Percentiles rank a stretch among this genome's conserved stretches.
These are phyloP conservation scores for Globisporangium paddicum DNA, from an alignment of 352 stramenopile species.

Conservation along the genomic window DNA sequence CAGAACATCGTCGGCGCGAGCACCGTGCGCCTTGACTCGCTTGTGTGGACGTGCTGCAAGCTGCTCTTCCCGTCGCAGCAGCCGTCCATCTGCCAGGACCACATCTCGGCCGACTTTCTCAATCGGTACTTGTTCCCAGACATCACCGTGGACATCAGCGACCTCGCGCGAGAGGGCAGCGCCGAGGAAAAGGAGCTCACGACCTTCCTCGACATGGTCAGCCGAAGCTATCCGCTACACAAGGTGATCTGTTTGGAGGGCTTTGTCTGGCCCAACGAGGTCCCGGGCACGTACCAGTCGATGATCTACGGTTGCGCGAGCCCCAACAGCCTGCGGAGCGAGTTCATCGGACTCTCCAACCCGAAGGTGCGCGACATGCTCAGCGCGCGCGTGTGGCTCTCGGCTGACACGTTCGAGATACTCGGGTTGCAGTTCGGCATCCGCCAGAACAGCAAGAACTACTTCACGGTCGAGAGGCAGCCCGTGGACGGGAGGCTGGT, in stretches of 20 bases:
- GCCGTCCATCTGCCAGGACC: constrained; percentile 17
- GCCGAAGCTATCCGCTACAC: constrained; percentile 15
- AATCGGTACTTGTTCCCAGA: constrained; percentile 15
- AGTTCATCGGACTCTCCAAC: constrained; percentile 17
- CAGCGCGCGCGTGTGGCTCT: constrained; percentile 14
- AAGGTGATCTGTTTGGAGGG: constrained; percentile 16
- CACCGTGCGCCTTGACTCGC: constrained; percentile 15
- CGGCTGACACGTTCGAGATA: constrained; percentile 13
- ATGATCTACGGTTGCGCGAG: constrained; percentile 23
- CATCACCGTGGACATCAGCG: constrained; percentile 5
- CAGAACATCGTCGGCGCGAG: constrained; percentile 17
- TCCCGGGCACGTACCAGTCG: constrained; percentile 5
- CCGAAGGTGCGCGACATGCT: constrained; percentile 14
- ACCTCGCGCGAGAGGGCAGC: constrained; percentile 4
- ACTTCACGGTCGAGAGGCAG: constrained; percentile 4
- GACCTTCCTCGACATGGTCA: constrained; percentile 18
- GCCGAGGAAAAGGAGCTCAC: constrained; percentile 15
- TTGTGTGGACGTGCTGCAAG: constrained; percentile 21
- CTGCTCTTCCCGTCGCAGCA: constrained; percentile 17
- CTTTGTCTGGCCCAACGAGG: constrained; percentile 19
- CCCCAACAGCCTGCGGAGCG: constrained; percentile 14
- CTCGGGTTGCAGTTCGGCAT: constrained; percentile 16
- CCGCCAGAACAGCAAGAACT: constrained; percentile 16
- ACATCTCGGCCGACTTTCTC: constrained; percentile 19
- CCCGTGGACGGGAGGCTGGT: background rate